Percentiles rank a stretch among this genome's conserved stretches.
Evolutionary conservation across 2,329 filamentous ascomycete species (phyloP).

Genomic region (Drechslera avenae): DNA sequence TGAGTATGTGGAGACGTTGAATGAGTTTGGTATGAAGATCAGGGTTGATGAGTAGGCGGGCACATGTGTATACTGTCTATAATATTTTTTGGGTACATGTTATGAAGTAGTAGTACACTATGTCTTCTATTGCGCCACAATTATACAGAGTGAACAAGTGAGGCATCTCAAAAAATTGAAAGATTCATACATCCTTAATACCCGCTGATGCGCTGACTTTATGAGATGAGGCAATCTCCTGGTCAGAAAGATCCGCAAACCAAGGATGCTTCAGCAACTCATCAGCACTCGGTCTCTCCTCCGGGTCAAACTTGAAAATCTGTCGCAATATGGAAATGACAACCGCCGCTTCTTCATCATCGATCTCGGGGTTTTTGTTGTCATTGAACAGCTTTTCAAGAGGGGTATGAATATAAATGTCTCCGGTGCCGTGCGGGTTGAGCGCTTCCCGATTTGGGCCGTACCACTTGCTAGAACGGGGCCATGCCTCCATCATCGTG

Average conservation of each 20-base stretch:
- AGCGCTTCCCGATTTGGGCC: neutral
- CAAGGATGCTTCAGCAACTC: neutral
- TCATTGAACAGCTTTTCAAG: neutral
- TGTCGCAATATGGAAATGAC: neutral
- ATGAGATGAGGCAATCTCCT: no score
- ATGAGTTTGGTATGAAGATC: slow-evolving; percentile 66
- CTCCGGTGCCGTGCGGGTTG: neutral
- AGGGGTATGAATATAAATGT: neutral
- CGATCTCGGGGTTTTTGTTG: neutral
- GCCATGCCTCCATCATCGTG: neutral
- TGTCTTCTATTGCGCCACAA: no score
- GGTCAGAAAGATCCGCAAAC: no score
- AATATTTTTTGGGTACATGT: no score
- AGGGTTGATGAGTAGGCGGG: slow-evolving; percentile 24
- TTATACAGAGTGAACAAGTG: no score
- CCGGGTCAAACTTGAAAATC: neutral
- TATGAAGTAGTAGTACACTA: no score
- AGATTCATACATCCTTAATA: no score
- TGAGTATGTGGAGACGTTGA: slow-evolving; percentile 66
- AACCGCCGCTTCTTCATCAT: neutral
- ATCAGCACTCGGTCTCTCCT: neutral
- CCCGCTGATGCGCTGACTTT: no score
- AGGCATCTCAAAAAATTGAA: no score
- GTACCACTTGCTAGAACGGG: neutral
- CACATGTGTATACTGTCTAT: no score